Conservation (phyloP, 352 stramenopile species). For the Blastocystis sp. region DNA sequence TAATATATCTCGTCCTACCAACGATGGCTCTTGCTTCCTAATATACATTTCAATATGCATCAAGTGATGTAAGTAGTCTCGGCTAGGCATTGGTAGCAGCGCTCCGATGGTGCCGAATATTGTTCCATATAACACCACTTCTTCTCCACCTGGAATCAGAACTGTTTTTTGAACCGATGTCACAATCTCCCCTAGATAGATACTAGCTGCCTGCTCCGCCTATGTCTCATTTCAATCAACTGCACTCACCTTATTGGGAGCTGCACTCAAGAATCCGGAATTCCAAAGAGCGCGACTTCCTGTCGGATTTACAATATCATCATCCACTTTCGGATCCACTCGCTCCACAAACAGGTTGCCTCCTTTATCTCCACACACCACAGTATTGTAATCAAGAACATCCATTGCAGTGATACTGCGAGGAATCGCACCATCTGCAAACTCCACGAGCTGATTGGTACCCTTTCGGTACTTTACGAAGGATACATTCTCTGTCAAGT, state of each 20-base stretch:
- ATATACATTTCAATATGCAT: conserved; percentile 90
- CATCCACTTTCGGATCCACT: conserved; percentile 77
- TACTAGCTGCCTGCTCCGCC: conserved; percentile 84
- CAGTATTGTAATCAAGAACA: conserved; percentile 93
- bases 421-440: conserved; percentile 87
- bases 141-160: conserved; percentile 86
- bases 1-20: conserved; percentile 88
- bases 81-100: conserved; percentile 89
- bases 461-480: conserved; percentile 93
- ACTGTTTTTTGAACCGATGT: conserved; percentile 88
- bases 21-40: conserved; percentile 76
- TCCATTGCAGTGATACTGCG: conserved; percentile 74
- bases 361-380: conserved; percentile 95
- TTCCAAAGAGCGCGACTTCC: conserved; percentile 94
- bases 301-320: conserved; percentile 88
- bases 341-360: conserved; percentile 94
- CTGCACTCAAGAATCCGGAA: conserved; percentile 76
- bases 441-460: conserved; percentile 88
- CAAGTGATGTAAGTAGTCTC: conserved; percentile 95
- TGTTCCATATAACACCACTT: conserved; percentile 94
- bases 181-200: conserved; percentile 95
- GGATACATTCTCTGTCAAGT: conserved; percentile 67
- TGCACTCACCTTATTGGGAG: conserved; percentile 85
- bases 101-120: conserved; percentile 89
- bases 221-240: neutral